phyloP scores from a whole-genome alignment of 495 filamentous ascomycete species.

The Friedmanniomyces simplex region DNA sequence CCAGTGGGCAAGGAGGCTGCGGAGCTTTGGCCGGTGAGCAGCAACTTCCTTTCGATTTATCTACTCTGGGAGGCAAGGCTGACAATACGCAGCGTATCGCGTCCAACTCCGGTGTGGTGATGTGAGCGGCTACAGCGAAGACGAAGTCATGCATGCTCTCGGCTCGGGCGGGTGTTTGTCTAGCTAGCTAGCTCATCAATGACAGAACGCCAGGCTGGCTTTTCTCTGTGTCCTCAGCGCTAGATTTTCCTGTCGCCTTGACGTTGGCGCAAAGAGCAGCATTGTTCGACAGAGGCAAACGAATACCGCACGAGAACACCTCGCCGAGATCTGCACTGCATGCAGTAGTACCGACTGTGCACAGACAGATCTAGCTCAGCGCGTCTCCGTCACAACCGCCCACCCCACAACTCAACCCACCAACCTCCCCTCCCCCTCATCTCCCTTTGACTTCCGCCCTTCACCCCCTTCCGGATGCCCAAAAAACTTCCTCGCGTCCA shows the following conservation, averaged over 20 bases:
- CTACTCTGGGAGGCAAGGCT: not conserved
- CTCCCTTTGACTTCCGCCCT: too few relatives aligned
- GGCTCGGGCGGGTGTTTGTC: not conserved
- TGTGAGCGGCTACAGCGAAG: conserved; percentile 49
- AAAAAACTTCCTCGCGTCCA: conserved; percentile 14
- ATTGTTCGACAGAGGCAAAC: too few relatives aligned
- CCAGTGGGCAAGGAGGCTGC: conserved; percentile 99
- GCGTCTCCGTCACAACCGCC: too few relatives aligned
- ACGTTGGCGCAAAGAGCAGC: too few relatives aligned
- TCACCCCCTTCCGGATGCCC: not conserved
- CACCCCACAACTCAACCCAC: too few relatives aligned
- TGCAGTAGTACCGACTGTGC: too few relatives aligned
- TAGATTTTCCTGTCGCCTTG: too few relatives aligned
- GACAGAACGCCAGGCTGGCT: not conserved
- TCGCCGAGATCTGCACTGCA: too few relatives aligned
- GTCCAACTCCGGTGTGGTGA: conserved; percentile 98
- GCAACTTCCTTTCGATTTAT: conserved; percentile 12
- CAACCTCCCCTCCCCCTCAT: too few relatives aligned
- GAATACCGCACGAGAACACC: too few relatives aligned
- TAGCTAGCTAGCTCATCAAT: conserved; percentile 2
- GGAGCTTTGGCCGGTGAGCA: conserved; percentile 90
- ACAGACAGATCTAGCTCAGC: too few relatives aligned
- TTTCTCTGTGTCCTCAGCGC: not conserved
- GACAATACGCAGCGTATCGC: conserved; percentile 73
- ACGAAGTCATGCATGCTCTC: conserved; percentile 1